Conservation (phyloP, 129 eudicot genomes). For the Erigeron canadensis region DNA sequence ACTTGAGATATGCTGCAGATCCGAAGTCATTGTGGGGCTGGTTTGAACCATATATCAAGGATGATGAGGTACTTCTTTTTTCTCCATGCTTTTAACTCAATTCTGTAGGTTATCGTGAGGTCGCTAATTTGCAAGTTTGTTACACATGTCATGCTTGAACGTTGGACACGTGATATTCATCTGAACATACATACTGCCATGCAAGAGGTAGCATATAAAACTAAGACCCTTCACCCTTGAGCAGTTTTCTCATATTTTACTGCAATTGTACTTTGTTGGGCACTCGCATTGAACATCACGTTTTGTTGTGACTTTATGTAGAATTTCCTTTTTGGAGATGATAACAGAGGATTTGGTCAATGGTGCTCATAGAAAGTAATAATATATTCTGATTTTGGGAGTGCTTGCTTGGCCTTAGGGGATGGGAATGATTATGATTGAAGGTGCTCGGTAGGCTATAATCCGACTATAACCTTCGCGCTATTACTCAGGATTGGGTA, state of each 20-base stretch:
- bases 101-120: not conserved
- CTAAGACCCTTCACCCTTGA: not conserved
- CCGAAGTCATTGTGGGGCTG: constrained; percentile 93
- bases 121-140: constrained; percentile 4
- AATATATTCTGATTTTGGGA: no score
- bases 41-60: constrained; percentile 90
- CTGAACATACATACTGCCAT: not conserved
- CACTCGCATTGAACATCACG: not conserved
- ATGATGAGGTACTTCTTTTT: constrained; percentile 75
- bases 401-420: no score
- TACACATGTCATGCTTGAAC: not conserved
- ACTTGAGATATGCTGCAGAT: constrained; percentile 94
- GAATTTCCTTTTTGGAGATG: not conserved
- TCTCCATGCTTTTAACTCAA: not conserved
- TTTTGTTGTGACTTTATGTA: not conserved
- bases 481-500: no score
- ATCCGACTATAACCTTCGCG: no score
- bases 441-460: no score
- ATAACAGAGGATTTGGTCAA: not conserved
- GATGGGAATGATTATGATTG: no score
- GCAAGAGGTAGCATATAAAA: not conserved
- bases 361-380: not conserved
- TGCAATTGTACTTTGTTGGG: constrained; percentile 5
- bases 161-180: not conserved
- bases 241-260: not conserved